Conservation (phyloP, 371 early-diverging fungal genomes). For the Mucor irregularis region DNA sequence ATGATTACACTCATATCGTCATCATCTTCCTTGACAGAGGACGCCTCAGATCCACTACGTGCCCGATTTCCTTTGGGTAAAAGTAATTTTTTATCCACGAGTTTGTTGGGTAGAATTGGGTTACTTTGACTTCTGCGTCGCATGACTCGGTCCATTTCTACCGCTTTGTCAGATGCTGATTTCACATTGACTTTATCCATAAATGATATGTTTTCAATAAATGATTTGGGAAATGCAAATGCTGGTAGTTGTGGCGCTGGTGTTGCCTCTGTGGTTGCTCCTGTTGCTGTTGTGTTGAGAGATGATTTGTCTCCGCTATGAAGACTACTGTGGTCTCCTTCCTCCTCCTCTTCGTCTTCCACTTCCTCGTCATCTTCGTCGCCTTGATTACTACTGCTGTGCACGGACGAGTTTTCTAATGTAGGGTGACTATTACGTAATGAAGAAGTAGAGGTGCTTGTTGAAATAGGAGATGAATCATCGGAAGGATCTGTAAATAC, state of each 20-base stretch:
- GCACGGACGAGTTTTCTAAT: too few relatives aligned
- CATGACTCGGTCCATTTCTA: conserved; percentile 19
- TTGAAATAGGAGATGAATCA: background rate
- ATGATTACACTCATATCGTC: conserved; percentile 36
- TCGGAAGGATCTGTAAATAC: conserved; percentile 3
- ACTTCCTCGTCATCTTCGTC: background rate
- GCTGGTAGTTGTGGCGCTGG: conserved; percentile 7
- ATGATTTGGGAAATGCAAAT: conserved; percentile 8
- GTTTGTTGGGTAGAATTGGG: conserved; percentile 22
- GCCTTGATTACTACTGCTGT: background rate
- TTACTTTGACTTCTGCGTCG: conserved; percentile 38
- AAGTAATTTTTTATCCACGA: conserved; percentile 16
- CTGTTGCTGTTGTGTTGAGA: background rate
- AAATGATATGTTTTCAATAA: conserved; percentile 1
- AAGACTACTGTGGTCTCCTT: background rate
- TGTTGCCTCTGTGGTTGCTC: background rate
- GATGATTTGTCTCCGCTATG: background rate
- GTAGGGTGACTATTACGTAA: background rate
- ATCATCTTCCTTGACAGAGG: conserved; percentile 35
- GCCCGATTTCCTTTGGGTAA: background rate
- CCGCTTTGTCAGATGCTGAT: conserved; percentile 8
- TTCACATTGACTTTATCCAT: conserved; percentile 1
- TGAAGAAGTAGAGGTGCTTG: conserved; percentile 2
- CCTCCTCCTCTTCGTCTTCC: background rate
- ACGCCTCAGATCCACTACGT: conserved; percentile 33